Evolutionary conservation across 1,139 yeast genomes (phyloP).

Genomic region (Geotrichum restrictum): DNA sequence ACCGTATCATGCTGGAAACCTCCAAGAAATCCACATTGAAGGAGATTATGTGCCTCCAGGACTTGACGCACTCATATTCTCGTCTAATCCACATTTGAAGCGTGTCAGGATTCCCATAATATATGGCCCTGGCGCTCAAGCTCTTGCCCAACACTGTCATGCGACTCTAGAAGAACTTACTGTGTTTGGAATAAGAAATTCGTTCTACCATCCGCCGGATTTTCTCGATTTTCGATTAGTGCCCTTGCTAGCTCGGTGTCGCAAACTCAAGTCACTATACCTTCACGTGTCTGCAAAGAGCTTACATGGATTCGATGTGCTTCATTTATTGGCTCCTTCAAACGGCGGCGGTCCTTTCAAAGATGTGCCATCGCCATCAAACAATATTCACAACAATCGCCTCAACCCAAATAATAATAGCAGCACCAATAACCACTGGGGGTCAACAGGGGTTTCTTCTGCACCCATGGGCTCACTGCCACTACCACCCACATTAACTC

Average conservation of each 20-base stretch:
- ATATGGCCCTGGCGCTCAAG: constrained; percentile 9
- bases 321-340: not conserved
- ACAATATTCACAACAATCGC: too few species aligned
- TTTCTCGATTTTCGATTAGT: constrained; percentile 7
- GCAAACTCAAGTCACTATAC: constrained; percentile 2
- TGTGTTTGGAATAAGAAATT: constrained; percentile 3
- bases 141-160: constrained; percentile 9
- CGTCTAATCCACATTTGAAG: constrained; percentile 2
- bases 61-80: constrained; percentile 5
- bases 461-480: too few species aligned
- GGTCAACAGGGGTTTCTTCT: too few species aligned
- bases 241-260: constrained; percentile 6
- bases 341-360: not conserved
- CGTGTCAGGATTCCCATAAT: constrained; percentile 7
- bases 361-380: too few species aligned
- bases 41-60: constrained; percentile 12
- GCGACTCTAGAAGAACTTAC: constrained; percentile 4
- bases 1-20: constrained; percentile 3
- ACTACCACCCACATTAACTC: not conserved
- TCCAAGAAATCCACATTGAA: constrained; percentile 4
- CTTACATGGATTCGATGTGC: constrained; percentile 6
- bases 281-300: not conserved
- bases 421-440: too few species aligned
- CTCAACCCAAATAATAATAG: too few species aligned
- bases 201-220: constrained; percentile 8